Conservation (phyloP, 345 rosid species). For the Euphorbia pulcherrima region DNA sequence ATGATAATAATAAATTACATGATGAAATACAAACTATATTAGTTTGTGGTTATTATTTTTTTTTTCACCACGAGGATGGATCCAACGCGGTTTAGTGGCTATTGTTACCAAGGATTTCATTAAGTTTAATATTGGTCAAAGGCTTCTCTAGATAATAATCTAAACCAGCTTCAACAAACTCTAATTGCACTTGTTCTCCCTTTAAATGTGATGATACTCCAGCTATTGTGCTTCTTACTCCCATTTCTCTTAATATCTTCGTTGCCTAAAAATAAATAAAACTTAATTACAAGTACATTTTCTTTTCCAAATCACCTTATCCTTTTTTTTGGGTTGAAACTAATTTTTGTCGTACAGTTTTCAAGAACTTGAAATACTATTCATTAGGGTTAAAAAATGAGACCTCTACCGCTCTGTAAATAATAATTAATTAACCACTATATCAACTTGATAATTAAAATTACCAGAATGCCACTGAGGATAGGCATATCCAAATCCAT, state of each 20-base stretch:
- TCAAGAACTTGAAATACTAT: no score
- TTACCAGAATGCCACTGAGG: slow-evolving; percentile 81
- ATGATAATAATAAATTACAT: no score
- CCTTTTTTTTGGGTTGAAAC: no score
- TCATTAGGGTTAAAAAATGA: no score
- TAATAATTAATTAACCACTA: not conserved
- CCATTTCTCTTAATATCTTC: slow-evolving; percentile 61
- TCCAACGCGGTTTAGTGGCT: no score
- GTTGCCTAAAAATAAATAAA: slow-evolving; percentile 45
- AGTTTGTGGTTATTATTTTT: no score
- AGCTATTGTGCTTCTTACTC: slow-evolving; percentile 56
- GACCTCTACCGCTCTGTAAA: no score
- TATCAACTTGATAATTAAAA: not conserved
- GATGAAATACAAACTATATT: no score
- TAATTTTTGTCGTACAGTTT: no score
- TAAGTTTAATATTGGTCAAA: slow-evolving; percentile 56
- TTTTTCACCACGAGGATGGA: no score
- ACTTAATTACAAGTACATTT: no score
- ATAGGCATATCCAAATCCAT: slow-evolving; percentile 94
- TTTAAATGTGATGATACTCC: slow-evolving; percentile 54
- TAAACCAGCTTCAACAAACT: slow-evolving; percentile 71
- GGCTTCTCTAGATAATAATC: slow-evolving; percentile 83
- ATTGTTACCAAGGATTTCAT: slow-evolving; percentile 39
- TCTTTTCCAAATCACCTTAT: no score
- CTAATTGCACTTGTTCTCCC: slow-evolving; percentile 43